Evolutionary conservation across 306 rosid species (phyloP).

Genomic region (Parietaria judaica): DNA sequence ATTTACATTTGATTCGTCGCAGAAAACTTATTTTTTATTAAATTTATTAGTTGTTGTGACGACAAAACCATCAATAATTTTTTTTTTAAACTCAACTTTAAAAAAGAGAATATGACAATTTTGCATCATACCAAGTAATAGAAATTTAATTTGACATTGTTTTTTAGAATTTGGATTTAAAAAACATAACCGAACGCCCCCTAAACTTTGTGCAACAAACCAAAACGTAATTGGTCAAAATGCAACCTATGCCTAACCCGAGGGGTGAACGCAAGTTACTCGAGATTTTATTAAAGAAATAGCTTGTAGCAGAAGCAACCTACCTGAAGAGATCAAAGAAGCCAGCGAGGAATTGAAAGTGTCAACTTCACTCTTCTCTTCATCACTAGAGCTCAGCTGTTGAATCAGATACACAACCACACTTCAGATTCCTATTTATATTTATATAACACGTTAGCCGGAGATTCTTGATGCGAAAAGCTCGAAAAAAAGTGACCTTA

Average conservation of each 20-base stretch:
- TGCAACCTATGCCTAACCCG: background rate
- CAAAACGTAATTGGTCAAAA: too few species aligned
- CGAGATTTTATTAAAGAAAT: background rate
- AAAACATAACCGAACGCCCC: background rate
- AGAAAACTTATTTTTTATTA: too few species aligned
- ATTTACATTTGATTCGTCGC: too few species aligned
- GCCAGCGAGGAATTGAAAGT: slow-evolving; percentile 75
- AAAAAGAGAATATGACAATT: too few species aligned
- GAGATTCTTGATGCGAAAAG: background rate
- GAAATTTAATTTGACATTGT: too few species aligned
- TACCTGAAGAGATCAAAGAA: slow-evolving; percentile 76
- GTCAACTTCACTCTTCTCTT: slow-evolving; percentile 74
- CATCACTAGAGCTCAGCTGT: slow-evolving; percentile 79
- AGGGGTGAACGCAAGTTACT: background rate
- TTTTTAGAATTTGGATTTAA: background rate
- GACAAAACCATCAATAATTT: too few species aligned
- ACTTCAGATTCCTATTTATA: slow-evolving; percentile 25
- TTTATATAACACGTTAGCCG: slow-evolving; percentile 3
- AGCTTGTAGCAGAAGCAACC: slow-evolving; percentile 12
- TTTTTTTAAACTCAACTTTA: too few species aligned
- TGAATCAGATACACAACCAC: slow-evolving; percentile 17
- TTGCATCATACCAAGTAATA: too few species aligned
- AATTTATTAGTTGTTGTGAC: too few species aligned
- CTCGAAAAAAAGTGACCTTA: slow-evolving; percentile 40
- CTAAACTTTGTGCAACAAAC: too few species aligned